Evolutionary conservation across 371 early-diverging fungal genomes (phyloP).

Genomic region (Choanephora cucurbitarum): DNA sequence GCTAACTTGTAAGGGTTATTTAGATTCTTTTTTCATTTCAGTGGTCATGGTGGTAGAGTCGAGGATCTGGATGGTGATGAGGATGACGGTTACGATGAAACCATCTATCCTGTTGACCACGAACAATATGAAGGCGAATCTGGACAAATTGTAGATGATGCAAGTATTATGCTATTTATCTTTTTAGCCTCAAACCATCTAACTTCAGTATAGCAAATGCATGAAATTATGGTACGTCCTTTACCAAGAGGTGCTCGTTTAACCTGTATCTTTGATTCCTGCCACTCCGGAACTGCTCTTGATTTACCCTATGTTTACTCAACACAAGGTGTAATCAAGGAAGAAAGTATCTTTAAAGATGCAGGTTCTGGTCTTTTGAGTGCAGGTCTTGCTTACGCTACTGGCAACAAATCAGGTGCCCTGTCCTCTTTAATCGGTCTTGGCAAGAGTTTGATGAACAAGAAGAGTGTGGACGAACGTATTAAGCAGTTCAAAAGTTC

Average conservation of each 20-base stretch:
- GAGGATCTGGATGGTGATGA: constrained; percentile 78
- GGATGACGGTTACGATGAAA: constrained; percentile 69
- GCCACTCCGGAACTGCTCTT: constrained; percentile 80
- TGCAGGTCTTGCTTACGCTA: constrained; percentile 54
- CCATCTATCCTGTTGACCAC: constrained; percentile 80
- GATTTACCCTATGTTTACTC: constrained; percentile 84
- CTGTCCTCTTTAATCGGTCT: constrained; percentile 41
- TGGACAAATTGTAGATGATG: constrained; percentile 88
- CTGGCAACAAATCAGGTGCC: constrained; percentile 41
- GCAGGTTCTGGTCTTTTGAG: constrained; percentile 41
- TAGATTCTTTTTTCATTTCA: constrained; percentile 83
- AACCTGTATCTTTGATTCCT: constrained; percentile 82
- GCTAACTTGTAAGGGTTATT: too few species aligned
- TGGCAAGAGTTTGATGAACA: constrained; percentile 43
- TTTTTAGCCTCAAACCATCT: too few species aligned
- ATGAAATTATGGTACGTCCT: constrained; percentile 76
- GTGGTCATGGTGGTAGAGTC: constrained; percentile 83
- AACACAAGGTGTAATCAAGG: constrained; percentile 64
- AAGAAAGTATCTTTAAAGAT: constrained; percentile 43
- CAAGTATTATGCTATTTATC: constrained; percentile 8
- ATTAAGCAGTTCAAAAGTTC: constrained; percentile 54
- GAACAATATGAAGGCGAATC: constrained; percentile 34
- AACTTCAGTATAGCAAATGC: constrained; percentile 68
- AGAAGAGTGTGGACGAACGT: constrained; percentile 37
- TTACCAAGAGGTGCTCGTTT: constrained; percentile 83